Evolutionary conservation across 331 rosid species (phyloP), one percentile per base, ranked within the genome.

Genomic region (Ulmus americana): DNA sequence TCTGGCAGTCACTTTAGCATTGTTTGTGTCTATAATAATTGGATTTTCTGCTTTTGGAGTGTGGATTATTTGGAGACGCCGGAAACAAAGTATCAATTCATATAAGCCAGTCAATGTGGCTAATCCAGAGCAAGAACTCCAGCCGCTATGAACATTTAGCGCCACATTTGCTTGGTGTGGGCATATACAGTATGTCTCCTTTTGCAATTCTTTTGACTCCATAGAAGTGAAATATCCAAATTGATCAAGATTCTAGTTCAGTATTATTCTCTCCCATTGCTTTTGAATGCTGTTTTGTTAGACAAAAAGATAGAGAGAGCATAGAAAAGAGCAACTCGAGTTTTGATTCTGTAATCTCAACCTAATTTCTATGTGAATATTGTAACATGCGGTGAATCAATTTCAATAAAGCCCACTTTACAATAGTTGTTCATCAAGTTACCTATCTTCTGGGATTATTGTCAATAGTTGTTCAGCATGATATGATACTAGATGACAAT

Each of bases 111-210:
- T 94, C 59, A 52, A 80, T 64, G 83, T 38, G 39, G 81, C 70
- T 51, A 79, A 35, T 58, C 82, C 85, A 1, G 99, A 94, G 85
- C 95, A 90, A 65, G 99, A 94, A 75, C 99, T 94, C 64, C 99
- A 87, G 75, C 90, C 97, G 8, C 64, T 92, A 42, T 87, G 77
- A 89, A 81, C 70, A 45, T 5, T 28, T n/a, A 48, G 65, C 41
- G 74, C 66, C 8, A 60, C 42, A 71, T 41, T 68, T 63, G 68
- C 69, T 64, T 62, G 67, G 45, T 62, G 14, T 62, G 14, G 71
- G 61, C 62, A 65, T 16, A 10, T 10, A 47, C 4, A 63, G 54
- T 74, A 35, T 43, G 54, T 56, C 10, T 69, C 61, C 39, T 64
- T 54, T 70, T 58, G 65, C 55, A 77, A 10, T 68, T 28, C 35